Evolutionary conservation across 768 basidiomycete species (phyloP).

Genomic region (Calvatia gigantea): DNA sequence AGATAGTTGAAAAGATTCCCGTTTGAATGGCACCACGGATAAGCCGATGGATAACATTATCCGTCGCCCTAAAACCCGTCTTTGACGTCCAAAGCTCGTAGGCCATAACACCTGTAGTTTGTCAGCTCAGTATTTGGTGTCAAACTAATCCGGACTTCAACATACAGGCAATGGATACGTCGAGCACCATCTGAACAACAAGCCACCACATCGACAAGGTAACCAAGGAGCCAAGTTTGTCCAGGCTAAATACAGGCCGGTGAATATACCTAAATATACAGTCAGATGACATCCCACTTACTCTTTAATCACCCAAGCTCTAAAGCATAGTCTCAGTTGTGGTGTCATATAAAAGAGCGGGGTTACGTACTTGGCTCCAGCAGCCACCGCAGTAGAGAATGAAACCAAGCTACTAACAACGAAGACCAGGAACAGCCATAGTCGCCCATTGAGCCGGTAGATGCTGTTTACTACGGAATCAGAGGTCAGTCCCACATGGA

Average conservation of each 20-base stretch:
- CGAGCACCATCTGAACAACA: conserved; percentile 9
- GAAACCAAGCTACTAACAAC: conserved; percentile 4
- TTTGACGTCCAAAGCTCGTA: conserved; percentile 35
- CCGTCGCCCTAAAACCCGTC: conserved; percentile 49
- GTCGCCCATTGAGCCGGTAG: conserved; percentile 20
- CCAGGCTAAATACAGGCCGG: neutral
- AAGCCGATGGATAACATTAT: conserved; percentile 48
- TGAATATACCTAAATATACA: neutral
- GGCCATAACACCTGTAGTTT: conserved; percentile 19
- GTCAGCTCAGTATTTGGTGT: neutral
- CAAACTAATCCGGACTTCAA: neutral
- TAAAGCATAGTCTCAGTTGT: neutral
- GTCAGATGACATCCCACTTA: neutral
- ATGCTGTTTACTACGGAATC: conserved; percentile 11
- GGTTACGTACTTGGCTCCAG: conserved; percentile 10
- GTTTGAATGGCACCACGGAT: conserved; percentile 54
- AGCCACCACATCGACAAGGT: conserved; percentile 11
- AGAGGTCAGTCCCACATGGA: neutral
- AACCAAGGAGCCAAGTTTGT: conserved; percentile 1
- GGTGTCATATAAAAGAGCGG: neutral
- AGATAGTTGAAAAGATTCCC: conserved; percentile 46
- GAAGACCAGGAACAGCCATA: conserved; percentile 10
- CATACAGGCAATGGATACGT: neutral
- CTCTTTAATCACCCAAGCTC: conserved; percentile 11
- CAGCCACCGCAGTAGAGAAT: conserved; percentile 9